Base-by-base conservation (phyloP, 208 protist species). In the Leishmania aethiopica region DNA sequence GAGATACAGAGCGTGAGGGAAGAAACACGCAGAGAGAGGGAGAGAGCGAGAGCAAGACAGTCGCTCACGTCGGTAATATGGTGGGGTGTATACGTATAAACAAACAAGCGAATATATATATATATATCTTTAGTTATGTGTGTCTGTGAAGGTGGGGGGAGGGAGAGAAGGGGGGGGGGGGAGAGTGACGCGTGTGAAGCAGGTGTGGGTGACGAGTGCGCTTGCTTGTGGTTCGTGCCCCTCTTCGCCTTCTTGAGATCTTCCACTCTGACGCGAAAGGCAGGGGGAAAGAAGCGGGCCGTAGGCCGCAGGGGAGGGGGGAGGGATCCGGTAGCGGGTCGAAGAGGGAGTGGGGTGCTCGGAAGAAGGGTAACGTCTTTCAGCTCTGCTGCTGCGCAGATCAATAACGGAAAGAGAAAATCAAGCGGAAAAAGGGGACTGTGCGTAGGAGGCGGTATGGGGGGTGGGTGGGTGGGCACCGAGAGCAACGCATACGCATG, bases 1-100 rank as follows among this genome's bases (percentile, higher is more conserved):
- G 45, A 42, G 69, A 45, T 17, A 32, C 69, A 74, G 42, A 11
- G 37, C 69, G 25, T 25, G 45, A 11, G 37, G 15, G 15, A n/a
- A 74, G 37, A 32, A 32, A 32, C 7, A 51, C 42, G n/a, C 25
- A 11, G 69, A 74, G 45, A 45, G 76, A 80, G 35, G 25, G 77
- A 86, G 67, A 51, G 76, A 80, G 47, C 10, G 77, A 86, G 67
- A 51, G 70, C 53, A 7, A 15, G 53, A 59, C 53, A 83, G 59
- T 17, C 32, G 67, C 59, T 17, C 59, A 64, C 25, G 62, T 67
- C 32, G 15, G 62, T 22, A 67, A 67, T 69, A 47, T 62, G 10
- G 13, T 25, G 15, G 8, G 28, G 2, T 25, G 64, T 40, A 22
- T 35, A 66, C 11, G 35, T 11, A 19, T 64, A 32, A 40, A 10